Evolutionary conservation across 176 grass and related monocot genomes (phyloP), one percentile per base, ranked within the genome.

Genomic region (Oryza officinalis): DNA sequence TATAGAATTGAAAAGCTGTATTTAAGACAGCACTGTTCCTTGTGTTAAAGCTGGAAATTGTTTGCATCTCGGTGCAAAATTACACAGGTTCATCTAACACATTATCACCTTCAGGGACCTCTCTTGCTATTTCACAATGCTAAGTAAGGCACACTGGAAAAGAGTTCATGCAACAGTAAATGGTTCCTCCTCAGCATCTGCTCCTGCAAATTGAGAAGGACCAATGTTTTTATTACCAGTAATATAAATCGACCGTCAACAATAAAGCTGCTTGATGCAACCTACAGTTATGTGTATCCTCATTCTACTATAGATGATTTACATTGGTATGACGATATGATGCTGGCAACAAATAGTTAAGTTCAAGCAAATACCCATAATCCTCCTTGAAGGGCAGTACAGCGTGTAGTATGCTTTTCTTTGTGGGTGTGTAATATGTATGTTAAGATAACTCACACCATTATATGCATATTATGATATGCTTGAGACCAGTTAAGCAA

Each of bases 141-240:
- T 65, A 72, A 54, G 66, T 45, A 46, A 6, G 5, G 25, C 9
- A 45, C 3, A 60, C 49, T 37, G 14, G 11, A 74, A 35, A 41
- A 47, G 37, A 75, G 70, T 75, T 89, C 70, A 80, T 27, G 76
- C 15, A 75, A 89, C 74, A 10, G 81, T 23, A 69, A 89, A 0
- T 8, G 70, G 13, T 69, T 89, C 49, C 63, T 79, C 69, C 43
- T 43, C 69, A 0, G 1, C 81, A 80, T 80, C 28, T 18, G 76
- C n/a, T 80, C 87, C 81, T 89, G 81, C 76, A 80, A 12, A 69
- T 75, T 17, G 37, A 84, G 69, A 84, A 88, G 35, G 35, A 27
- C 0, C 63, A 74, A 69, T 17, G 3, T 1, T 80, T 57, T 59
- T 57, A 45, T 61, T 61, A 66, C 22, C 1, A 54, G 31, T 43